These are phyloP conservation scores for Lycium ferocissimum DNA, from an alignment of 257 asterid genomes.

Conservation along the genomic window DNA sequence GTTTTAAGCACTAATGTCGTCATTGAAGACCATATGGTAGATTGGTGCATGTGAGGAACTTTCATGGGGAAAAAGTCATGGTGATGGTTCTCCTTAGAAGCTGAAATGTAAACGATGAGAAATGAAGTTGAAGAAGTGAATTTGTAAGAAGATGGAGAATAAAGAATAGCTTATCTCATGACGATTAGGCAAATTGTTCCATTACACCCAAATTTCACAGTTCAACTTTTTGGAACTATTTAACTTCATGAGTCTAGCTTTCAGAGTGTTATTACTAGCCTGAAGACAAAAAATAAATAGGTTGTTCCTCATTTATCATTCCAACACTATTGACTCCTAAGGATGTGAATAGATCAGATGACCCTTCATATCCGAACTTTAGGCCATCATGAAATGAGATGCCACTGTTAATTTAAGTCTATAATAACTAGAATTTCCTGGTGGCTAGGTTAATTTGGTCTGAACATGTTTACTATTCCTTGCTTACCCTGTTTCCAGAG, in stretches of 20 bases:
- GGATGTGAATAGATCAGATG: neutral
- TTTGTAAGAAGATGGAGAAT: neutral
- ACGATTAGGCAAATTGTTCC: neutral
- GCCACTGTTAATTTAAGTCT: neutral
- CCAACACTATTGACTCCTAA: neutral
- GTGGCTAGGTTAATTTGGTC: neutral
- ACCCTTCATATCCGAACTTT: neutral
- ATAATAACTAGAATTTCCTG: neutral
- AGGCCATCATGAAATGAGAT: neutral
- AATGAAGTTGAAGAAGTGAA: slow-evolving; percentile 16
- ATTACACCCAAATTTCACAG: neutral
- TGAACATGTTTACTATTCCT: neutral
- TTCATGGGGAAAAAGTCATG: no score
- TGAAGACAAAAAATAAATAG: neutral
- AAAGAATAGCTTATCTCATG: slow-evolving; percentile 1
- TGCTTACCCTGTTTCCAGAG: neutral
- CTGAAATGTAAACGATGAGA: slow-evolving; percentile 4
- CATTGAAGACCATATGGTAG: neutral
- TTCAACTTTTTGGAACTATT: neutral
- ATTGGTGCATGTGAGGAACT: neutral
- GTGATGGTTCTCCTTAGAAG: slow-evolving; percentile 5
- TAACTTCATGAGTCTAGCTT: neutral
- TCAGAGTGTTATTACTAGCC: neutral
- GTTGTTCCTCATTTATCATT: neutral
- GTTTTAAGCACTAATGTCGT: neutral